These are phyloP conservation scores for Colletotrichum karsti DNA, from an alignment of 2,329 filamentous ascomycete species.

Conservation along the genomic window DNA sequence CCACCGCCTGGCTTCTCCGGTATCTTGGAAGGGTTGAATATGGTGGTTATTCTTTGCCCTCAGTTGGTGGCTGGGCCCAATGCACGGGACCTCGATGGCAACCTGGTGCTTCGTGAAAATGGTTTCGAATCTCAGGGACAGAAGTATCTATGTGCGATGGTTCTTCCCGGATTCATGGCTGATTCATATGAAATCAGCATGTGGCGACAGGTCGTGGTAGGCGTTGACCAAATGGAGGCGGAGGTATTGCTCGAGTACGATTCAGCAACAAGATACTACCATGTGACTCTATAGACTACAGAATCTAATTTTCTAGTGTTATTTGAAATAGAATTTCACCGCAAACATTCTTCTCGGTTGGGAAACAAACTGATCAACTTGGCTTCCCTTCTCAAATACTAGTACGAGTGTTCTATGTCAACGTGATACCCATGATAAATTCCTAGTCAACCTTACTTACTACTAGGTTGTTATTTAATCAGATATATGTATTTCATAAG, in stretches of 20 bases:
- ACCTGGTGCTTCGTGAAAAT: slow-evolving; percentile 22
- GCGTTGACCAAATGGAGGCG: slow-evolving; percentile 43
- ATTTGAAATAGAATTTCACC: too few relatives aligned
- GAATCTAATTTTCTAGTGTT: background rate
- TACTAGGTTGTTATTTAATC: too few relatives aligned
- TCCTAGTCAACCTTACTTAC: too few relatives aligned
- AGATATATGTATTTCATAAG: too few relatives aligned
- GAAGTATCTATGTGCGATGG: slow-evolving; percentile 46
- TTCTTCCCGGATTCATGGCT: slow-evolving; percentile 42
- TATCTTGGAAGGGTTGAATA: slow-evolving; percentile 32
- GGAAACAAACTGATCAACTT: too few relatives aligned
- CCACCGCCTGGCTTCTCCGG: slow-evolving; percentile 26
- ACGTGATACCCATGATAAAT: too few relatives aligned
- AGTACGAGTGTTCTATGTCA: too few relatives aligned
- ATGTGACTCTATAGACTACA: slow-evolving; percentile 28
- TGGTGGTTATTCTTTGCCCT: slow-evolving; percentile 43
- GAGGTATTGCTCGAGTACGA: slow-evolving; percentile 56
- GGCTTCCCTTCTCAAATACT: too few relatives aligned
- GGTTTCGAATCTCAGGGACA: background rate
- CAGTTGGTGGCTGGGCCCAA: slow-evolving; percentile 28
- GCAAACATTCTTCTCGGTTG: too few relatives aligned
- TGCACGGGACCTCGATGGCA: slow-evolving; percentile 32
- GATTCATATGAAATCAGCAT: slow-evolving; percentile 49
- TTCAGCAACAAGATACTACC: slow-evolving; percentile 50
- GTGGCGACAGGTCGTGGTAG: slow-evolving; percentile 46